Evolutionary conservation across 2,329 filamentous ascomycete species (phyloP), one percentile per base, ranked within the genome.

Genomic region (Pseudocercospora pini-densiflorae): DNA sequence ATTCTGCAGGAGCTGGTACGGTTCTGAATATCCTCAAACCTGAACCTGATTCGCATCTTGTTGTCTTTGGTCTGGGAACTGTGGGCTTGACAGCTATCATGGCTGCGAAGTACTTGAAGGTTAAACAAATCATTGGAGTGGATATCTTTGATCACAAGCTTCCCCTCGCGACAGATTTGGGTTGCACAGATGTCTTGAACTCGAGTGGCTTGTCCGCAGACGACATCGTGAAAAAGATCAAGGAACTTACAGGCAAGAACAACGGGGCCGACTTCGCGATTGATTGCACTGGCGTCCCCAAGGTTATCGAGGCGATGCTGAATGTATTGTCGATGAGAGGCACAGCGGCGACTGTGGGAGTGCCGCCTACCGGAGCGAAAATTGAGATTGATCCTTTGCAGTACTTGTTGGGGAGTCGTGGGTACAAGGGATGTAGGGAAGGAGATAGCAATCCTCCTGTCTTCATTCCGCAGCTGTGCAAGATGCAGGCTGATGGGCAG

Each of bases 91-190:
- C 70, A 9, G 70, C 69, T 6, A 36, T 71, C 31, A 71, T 70
- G 69, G 70, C 65, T 0, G 69, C 69, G 3, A 72, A 70, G 31
- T 69, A 66, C n/a, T 21, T 69, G 16, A 36, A 59, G 5, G 65
- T 69, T 5, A 54, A 61, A 21, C 68, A 67, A 24, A 72, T 72
- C 67, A 71, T 72, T 29, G 70, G 63, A n/a, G 67, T 72, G 3
- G 69, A 70, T 61, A 71, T 71, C 59, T 61, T 63, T 24, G 70
- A 68, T 23, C 63, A 65, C 23, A 71, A 71, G 49, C 55, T 72
- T 2, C 63, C 68, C 2, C 53, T 71, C 3, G 69, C 69, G 2
- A 60, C 61, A 51, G 67, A 72, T 40, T 36, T 70, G 1, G 70
- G 65, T 9, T 66, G 65, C 3, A 71, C 69, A 2, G 61, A 72